phyloP scores from a whole-genome alignment of 2,329 filamentous ascomycete genomes.

The Nemania abortiva region DNA sequence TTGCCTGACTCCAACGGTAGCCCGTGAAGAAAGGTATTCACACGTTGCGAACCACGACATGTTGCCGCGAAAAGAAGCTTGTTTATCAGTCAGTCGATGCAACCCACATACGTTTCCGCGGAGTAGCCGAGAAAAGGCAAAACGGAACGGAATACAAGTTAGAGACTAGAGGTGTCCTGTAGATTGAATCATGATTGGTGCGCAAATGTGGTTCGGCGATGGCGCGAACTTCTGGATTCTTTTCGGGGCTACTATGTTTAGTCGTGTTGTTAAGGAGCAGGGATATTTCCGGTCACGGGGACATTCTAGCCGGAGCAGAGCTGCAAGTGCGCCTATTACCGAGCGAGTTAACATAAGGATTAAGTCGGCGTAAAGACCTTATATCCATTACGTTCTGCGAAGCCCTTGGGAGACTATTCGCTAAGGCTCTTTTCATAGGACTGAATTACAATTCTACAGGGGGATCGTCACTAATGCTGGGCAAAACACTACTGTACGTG shows the following conservation, averaged over 20 bases:
- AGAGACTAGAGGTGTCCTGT: neutral
- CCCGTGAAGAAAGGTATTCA: neutral
- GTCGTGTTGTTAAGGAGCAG: neutral
- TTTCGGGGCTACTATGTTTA: neutral
- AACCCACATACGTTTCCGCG: conserved; percentile 2
- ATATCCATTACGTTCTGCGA: too few relatives aligned
- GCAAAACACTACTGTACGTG: too few relatives aligned
- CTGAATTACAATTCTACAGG: too few relatives aligned
- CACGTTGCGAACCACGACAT: neutral
- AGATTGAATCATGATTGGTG: neutral
- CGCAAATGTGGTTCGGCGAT: conserved; percentile 2
- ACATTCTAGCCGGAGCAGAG: neutral
- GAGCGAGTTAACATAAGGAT: neutral
- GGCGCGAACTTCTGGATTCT: conserved; percentile 5
- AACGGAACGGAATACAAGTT: neutral
- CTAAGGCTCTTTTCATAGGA: too few relatives aligned
- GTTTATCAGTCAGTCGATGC: neutral
- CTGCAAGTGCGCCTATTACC: neutral
- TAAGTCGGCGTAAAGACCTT: neutral
- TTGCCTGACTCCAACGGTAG: conserved; percentile 2
- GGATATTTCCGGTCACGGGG: neutral
- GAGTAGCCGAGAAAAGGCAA: neutral
- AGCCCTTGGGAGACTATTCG: too few relatives aligned
- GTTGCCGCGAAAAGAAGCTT: neutral
- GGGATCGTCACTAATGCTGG: too few relatives aligned